phyloP scores from a whole-genome alignment of 345 rosid species.

The Excoecaria cochinchinensis region DNA sequence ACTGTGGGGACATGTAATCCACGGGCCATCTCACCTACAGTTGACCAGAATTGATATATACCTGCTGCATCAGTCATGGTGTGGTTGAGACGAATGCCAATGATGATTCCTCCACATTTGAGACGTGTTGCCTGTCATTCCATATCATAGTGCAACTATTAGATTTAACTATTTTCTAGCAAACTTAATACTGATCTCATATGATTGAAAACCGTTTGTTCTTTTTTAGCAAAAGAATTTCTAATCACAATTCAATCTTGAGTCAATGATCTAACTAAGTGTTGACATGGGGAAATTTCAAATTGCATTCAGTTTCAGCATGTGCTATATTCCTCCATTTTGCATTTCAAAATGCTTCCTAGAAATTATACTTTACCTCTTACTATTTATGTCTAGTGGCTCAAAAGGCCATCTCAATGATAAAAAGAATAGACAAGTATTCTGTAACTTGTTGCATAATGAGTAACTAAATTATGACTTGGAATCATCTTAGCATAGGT shows the following conservation, averaged over 20 bases:
- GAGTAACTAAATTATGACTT: not conserved
- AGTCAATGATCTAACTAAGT: not conserved
- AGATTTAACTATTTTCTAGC: not conserved
- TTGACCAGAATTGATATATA: not conserved
- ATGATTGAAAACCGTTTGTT: not conserved
- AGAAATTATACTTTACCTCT: not conserved
- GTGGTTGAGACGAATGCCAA: slow-evolving; percentile 14
- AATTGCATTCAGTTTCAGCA: not conserved
- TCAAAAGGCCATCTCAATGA: too few species aligned
- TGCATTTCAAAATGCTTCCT: not conserved
- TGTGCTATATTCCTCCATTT: not conserved
- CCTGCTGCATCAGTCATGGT: slow-evolving; percentile 8
- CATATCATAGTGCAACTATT: not conserved
- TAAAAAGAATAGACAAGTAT: too few species aligned
- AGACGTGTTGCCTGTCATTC: slow-evolving; percentile 12
- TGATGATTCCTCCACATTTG: slow-evolving; percentile 14
- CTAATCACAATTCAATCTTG: not conserved
- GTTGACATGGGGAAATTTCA: not conserved
- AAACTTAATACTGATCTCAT: not conserved
- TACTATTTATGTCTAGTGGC: too few species aligned
- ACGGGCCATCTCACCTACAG: slow-evolving; percentile 18
- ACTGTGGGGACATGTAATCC: slow-evolving; percentile 9
- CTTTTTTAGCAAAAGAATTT: not conserved
- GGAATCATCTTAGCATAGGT: not conserved
- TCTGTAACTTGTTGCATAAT: not conserved